A percentile compares a stretch with the other conserved stretches of the same genome.
Conservation (phyloP, 305 asterid genomes). For the Fraxinus sp. region DNA sequence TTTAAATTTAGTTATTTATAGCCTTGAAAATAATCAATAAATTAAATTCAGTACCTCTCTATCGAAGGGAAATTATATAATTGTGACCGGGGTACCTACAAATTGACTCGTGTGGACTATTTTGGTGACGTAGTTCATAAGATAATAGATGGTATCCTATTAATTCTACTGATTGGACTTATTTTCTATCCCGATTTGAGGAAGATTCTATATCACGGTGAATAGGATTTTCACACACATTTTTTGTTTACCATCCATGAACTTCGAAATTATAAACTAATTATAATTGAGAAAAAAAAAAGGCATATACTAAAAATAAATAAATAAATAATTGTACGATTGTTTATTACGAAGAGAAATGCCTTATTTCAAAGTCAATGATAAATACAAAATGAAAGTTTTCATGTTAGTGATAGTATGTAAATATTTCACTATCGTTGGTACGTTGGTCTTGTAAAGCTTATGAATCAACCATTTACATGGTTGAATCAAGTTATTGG, state of each 20-base stretch:
- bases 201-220: not conserved
- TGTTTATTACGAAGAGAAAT: not conserved
- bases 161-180: not conserved
- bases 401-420: not conserved
- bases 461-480: not conserved
- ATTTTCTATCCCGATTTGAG: not conserved
- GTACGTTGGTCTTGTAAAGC: not conserved
- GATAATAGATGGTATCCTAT: not conserved
- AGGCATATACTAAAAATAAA: not conserved
- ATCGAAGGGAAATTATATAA: not conserved
- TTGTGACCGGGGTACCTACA: not conserved
- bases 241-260: not conserved
- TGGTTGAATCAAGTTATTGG: not conserved
- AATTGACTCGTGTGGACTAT: not conserved
- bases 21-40: not conserved
- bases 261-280: not conserved
- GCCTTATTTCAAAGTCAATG: not conserved
- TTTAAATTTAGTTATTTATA: not conserved
- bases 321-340: not conserved
- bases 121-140: not conserved
- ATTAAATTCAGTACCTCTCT: not conserved
- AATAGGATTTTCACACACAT: not conserved
- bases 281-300: not conserved
- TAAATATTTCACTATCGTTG: not conserved
- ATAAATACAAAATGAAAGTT: not conserved